Percentiles rank a stretch among this genome's conserved stretches.
These are phyloP conservation scores for Talaromyces piceae DNA, from an alignment of 2,329 filamentous ascomycete species.

Conservation along the genomic window DNA sequence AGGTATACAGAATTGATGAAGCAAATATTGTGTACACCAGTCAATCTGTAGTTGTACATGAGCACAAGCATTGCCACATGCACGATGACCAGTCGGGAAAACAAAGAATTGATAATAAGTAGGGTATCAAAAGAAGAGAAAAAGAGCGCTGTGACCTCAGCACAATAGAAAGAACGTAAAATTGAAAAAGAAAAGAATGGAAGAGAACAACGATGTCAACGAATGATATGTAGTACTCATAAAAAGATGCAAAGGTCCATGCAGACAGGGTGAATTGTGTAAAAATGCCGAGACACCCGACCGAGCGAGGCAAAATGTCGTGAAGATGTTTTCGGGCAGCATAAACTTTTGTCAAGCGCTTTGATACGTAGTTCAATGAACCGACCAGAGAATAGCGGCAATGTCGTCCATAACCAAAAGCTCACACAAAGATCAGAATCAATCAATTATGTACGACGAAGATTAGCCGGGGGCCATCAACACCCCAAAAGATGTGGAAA, in stretches of 20 bases:
- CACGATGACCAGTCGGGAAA: not conserved
- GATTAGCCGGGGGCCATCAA: not conserved
- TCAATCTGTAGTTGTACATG: not conserved
- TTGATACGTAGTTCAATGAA: not conserved
- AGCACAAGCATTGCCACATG: not conserved
- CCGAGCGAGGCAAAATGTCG: not conserved
- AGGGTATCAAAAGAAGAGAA: slow-evolving; percentile 11
- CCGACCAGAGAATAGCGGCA: not conserved
- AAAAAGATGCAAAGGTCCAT: not conserved
- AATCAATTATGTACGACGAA: slow-evolving; percentile 2
- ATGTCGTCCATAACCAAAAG: not conserved
- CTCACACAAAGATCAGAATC: not conserved
- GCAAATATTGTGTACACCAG: not conserved
- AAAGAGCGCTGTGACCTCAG: not conserved
- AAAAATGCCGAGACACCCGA: not conserved
- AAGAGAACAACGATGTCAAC: too few relatives aligned
- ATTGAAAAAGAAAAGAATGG: not conserved
- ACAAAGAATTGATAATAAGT: slow-evolving; percentile 1
- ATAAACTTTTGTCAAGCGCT: not conserved
- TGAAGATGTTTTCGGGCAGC: not conserved
- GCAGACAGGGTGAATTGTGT: not conserved
- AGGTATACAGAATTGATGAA: not conserved
- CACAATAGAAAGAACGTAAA: not conserved
- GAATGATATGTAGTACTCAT: too few relatives aligned
- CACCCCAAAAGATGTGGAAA: not conserved